Conservation (phyloP, 805 yeast genomes). For the Starmera pachycereana region DNA sequence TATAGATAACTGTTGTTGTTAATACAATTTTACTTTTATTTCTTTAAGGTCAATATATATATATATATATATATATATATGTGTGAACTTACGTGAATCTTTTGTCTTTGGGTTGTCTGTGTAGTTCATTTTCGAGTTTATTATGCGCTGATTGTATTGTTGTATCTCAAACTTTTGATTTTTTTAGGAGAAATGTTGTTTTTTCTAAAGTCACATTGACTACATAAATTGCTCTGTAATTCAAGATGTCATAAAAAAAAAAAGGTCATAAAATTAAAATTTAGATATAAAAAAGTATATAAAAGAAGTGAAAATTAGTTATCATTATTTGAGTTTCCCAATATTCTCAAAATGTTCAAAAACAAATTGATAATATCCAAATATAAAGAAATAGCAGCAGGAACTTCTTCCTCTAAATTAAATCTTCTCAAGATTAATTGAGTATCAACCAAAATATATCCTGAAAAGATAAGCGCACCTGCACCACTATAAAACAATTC, state of each 20-base stretch:
- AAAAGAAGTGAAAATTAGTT: not conserved
- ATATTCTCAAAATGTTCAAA: conserved; percentile 59
- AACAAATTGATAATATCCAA: conserved; percentile 79
- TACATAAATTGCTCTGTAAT: too few species aligned
- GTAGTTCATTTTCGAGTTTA: too few species aligned
- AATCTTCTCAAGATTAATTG: conserved; percentile 66
- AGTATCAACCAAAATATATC: conserved; percentile 71
- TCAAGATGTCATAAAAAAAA: too few species aligned
- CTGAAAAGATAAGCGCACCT: conserved; percentile 66
- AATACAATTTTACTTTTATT: too few species aligned
- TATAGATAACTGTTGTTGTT: conserved; percentile 24
- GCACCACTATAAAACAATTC: conserved; percentile 60
- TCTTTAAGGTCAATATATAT: too few species aligned
- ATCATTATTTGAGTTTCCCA: conserved; percentile 25
- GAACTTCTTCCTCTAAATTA: conserved; percentile 79
- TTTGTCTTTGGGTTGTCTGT: too few species aligned
- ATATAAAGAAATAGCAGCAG: conserved; percentile 68
- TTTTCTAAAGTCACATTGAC: too few species aligned
- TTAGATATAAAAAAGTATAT: not conserved
- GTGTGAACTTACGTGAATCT: too few species aligned
- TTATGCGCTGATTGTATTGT: too few species aligned
- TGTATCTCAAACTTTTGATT: too few species aligned
- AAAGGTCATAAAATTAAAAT: not conserved
- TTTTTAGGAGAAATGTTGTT: too few species aligned
- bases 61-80: too few species aligned